phyloP scores from a whole-genome alignment of 345 rosid species.

The Pistacia vera region DNA sequence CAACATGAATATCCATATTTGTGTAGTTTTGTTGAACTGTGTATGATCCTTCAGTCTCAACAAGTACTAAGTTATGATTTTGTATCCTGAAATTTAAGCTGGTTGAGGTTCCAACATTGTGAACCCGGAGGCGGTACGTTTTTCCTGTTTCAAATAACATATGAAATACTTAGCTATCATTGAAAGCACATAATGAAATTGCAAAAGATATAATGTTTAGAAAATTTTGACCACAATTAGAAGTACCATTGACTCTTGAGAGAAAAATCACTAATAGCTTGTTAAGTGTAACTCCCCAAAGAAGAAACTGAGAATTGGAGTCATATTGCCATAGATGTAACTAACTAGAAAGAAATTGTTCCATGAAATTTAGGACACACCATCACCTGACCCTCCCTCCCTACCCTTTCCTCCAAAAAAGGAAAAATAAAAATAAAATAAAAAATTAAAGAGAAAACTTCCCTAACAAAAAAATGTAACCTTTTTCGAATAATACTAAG shows the following conservation, averaged over 20 bases:
- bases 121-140: conserved; percentile 86
- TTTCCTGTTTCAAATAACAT: conserved; percentile 51
- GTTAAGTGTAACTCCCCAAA: not conserved
- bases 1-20: conserved; percentile 91
- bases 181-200: conserved; percentile 1
- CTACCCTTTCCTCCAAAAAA: not conserved
- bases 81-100: conserved; percentile 91
- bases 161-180: conserved; percentile 13
- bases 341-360: not conserved
- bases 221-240: not conserved
- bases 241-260: not conserved
- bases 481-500: no score
- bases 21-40: conserved; percentile 77
- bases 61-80: conserved; percentile 83
- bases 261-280: not conserved
- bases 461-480: not conserved
- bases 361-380: not conserved
- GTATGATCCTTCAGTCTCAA: conserved; percentile 96
- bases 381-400: not conserved
- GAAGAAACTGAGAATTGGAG: not conserved
- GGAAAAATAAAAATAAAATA: no score
- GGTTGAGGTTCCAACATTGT: conserved; percentile 82
- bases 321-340: not conserved
- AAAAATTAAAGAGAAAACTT: no score
- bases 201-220: not conserved